phyloP scores from a whole-genome alignment of 2,329 filamentous ascomycete species.

The Scedosporium dehoogii region DNA sequence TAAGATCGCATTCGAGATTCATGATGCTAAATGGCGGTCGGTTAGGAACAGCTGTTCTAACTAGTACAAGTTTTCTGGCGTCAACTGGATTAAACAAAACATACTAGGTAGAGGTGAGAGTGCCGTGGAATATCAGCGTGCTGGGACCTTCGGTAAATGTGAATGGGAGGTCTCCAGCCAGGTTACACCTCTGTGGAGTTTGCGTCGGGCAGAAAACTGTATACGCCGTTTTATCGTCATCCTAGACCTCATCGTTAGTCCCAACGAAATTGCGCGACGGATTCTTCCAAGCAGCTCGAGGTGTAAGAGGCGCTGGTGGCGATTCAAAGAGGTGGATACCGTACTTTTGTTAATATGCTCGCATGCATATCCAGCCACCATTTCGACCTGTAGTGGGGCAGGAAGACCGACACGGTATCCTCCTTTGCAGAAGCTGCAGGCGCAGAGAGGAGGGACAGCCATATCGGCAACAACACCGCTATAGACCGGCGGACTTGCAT shows the following conservation, averaged over 20 bases:
- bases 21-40: constrained; percentile 24
- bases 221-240: constrained; percentile 31
- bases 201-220: constrained; percentile 38
- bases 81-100: constrained; percentile 10
- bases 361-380: constrained; percentile 35
- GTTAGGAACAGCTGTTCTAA: background rate
- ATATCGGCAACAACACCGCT: constrained; percentile 1
- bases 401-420: constrained; percentile 16
- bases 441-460: background rate
- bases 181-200: constrained; percentile 29
- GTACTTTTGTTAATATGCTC: constrained; percentile 33
- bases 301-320: no score
- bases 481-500: constrained; percentile 7
- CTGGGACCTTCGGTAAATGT: constrained; percentile 33
- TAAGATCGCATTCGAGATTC: constrained; percentile 31
- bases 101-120: constrained; percentile 31
- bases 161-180: constrained; percentile 37
- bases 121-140: constrained; percentile 33
- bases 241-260: constrained; percentile 17
- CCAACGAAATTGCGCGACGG: background rate
- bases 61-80: background rate
- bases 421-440: background rate
- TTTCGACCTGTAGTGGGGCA: constrained; percentile 31
- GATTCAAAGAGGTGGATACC: constrained; percentile 6
- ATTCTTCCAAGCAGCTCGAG: no score